Base-by-base conservation (phyloP, 768 basidiomycete species). In the Xerocomellus chrysenteron region DNA sequence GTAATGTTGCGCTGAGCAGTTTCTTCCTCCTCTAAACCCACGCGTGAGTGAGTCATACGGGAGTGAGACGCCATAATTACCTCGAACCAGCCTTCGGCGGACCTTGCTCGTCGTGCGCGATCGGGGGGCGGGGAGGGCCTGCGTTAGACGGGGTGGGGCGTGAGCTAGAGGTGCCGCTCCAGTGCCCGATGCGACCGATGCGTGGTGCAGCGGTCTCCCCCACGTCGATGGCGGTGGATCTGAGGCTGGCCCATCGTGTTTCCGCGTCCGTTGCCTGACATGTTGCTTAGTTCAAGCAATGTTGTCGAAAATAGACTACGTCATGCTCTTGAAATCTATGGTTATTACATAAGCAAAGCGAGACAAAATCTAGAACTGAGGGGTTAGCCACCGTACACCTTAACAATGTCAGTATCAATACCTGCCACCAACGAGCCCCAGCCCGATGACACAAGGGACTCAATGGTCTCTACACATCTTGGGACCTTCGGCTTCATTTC, bases 1-100 rank as follows among this genome's bases (percentile, higher is more conserved):
- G 88, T 94, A 42, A 98, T 75, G 53, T 82, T 80, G 10, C 96
- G 85, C 47, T 86, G 82, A 0, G 79, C 87, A 4, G 82, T 78
- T 49, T 85, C 82, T 55, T 81, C 80, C 56, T 81, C 80, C 56
- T 80, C 78, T 60, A n/a, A 11, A 13, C 11, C 3, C 12, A 5
- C n/a, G 8, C 10, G 30, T 36, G 55, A 56, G 49, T 36, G 19
- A 36, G 33, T 7, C 2, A 21, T 2, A 32, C 37, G 26, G 39
- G 48, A 50, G 35, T 11, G 43, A 33, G 4, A 21, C 16, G 19
- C 24, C 4, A 37, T 17, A 7, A n/a, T 55, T 17, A 70, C 71
- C 67, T 54, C 88, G 72, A 92, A 98, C 81, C 87, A 91, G 2
- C 78, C 75, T 17, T 80, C 1, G 56, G 58, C 6, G 55, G 47